Evolutionary conservation across 1,284 basidiomycete genomes (phyloP), one percentile per base, ranked within the genome.

Genomic region (Cystobasidium slooffiae): DNA sequence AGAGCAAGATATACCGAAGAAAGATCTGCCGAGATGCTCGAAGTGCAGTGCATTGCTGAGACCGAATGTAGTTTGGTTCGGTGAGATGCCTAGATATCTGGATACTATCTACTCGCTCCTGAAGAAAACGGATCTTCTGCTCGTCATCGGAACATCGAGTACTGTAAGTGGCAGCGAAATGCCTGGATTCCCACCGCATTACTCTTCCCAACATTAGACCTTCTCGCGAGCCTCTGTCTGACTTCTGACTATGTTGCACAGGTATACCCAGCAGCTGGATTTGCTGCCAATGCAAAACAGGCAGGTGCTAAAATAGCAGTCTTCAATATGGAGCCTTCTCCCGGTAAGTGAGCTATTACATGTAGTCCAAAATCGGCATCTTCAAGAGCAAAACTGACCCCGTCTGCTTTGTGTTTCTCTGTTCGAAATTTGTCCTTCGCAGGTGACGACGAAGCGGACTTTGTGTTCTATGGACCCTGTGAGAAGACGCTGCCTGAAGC

Each of bases 31-130:
- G 0, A 82, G 82, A 0, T 90, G 88, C 55, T 44, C 51, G 7
- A 31, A 49, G n/a, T 72, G 74, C 51, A 47, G 43, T 16, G 55
- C 81, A 0, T 83, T 90, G 7, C 83, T 85, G 0, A 83, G 88
- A 31, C 88, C 88, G 3, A 88, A 86, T 1, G 88, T 89, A 6
- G 87, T 90, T 0, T 90, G 88, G 88, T 90, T 90, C 78, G 88
- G 86, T 43, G 88, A 89, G 80, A 76, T 59, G 41, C 86, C 86
- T 14, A 76, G 82, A n/a, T 78, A 86, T 47, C 58, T 88, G 73
- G 81, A 84, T 37, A 68, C 80, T 39, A 88, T 89, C 55, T 81
- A 85, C 46, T 73, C 81, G 6, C 59, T 87, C 10, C 84, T 89
- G 6, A 79, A 82, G 1, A 76, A 83, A 44, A 87, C 87, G 3